phyloP scores from a whole-genome alignment of 345 rosid species.

The Physaria fendleri region DNA sequence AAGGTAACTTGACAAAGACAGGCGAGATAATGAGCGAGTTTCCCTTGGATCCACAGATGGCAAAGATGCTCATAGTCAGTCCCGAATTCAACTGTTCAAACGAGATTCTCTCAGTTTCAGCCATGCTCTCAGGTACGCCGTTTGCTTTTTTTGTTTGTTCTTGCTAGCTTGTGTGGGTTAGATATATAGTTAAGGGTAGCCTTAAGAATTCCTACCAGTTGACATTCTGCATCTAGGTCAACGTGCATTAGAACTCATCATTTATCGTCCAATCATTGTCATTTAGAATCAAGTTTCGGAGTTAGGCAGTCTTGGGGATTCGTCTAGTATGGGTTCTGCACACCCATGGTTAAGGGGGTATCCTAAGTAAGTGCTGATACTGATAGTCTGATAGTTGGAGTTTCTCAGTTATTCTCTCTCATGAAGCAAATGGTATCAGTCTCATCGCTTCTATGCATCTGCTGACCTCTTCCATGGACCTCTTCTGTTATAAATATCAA shows the following conservation, averaged over 20 bases:
- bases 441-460: slow-evolving; percentile 98
- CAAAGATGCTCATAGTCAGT: slow-evolving; percentile 96
- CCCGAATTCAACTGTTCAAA: slow-evolving; percentile 95
- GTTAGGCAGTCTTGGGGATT: slow-evolving; percentile 74
- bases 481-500: slow-evolving; percentile 91
- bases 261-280: neutral
- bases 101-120: slow-evolving; percentile 86
- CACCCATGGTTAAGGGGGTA: slow-evolving; percentile 59
- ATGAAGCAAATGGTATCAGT: slow-evolving; percentile 82
- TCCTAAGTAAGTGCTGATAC: slow-evolving; percentile 94
- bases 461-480: slow-evolving; percentile 99
- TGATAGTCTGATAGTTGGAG: slow-evolving; percentile 99
- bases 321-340: slow-evolving; percentile 51
- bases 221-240: slow-evolving; percentile 10
- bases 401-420: slow-evolving; percentile 99
- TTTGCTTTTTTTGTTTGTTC: slow-evolving; percentile 13
- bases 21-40: slow-evolving; percentile 99
- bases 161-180: neutral
- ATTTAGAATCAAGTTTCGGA: slow-evolving; percentile 1
- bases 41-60: slow-evolving; percentile 97
- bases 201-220: neutral
- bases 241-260: slow-evolving; percentile 14
- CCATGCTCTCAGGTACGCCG: slow-evolving; percentile 89
- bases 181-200: slow-evolving; percentile 14
- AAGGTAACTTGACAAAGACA: slow-evolving; percentile 83